phyloP scores from a whole-genome alignment of 192 early-diverging fungal species.

The Gaertneriomyces sp. region DNA sequence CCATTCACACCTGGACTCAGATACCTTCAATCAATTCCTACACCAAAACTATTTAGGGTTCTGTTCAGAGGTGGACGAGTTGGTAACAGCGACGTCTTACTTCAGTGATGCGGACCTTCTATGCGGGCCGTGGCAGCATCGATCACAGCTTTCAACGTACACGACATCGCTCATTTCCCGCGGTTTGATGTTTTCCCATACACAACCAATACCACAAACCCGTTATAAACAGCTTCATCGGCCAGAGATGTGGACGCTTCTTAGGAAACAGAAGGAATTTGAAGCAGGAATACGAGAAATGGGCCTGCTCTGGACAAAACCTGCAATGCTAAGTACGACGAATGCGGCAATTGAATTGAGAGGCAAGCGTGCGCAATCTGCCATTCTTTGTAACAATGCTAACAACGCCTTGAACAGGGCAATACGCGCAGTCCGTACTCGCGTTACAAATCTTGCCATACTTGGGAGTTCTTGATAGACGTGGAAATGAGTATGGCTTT shows the following conservation, averaged over 20 bases:
- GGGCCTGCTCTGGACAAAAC: no score
- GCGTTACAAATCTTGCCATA: no score
- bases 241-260: slow-evolving; percentile 10
- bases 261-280: not conserved
- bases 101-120: slow-evolving; percentile 33
- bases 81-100: slow-evolving; percentile 21
- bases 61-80: slow-evolving; percentile 39
- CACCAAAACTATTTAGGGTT: slow-evolving; percentile 37
- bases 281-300: no score
- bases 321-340: no score
- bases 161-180: slow-evolving; percentile 35
- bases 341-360: no score
- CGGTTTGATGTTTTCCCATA: slow-evolving; percentile 29
- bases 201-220: slow-evolving; percentile 23
- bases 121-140: slow-evolving; percentile 35
- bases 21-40: slow-evolving; percentile 32
- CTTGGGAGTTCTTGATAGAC: no score
- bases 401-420: no score
- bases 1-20: slow-evolving; percentile 28
- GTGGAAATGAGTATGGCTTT: no score
- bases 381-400: no score
- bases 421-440: no score
- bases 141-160: slow-evolving; percentile 21
- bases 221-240: slow-evolving; percentile 24
- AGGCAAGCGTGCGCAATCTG: no score